A percentile compares a stretch with the other conserved stretches of the same genome.
Conservation (phyloP, 2,329 filamentous ascomycete species). For the Elsinoe ampelina region DNA sequence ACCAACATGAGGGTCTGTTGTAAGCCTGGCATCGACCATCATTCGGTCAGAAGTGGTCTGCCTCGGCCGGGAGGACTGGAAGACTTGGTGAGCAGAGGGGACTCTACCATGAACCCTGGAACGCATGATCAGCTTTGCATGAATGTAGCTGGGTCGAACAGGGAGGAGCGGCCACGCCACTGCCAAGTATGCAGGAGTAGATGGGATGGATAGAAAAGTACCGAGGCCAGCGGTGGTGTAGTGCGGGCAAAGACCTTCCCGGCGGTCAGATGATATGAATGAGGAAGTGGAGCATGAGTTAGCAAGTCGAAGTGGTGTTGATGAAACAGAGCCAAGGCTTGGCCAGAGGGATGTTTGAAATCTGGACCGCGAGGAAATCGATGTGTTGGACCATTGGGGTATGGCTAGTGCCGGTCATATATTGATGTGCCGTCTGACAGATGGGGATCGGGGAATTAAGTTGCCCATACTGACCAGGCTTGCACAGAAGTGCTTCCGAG, state of each 20-base stretch:
- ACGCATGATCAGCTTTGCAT: not conserved
- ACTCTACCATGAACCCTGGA: not conserved
- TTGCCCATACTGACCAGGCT: not conserved
- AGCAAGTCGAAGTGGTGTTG: not conserved
- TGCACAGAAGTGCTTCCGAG: not conserved
- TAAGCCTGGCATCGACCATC: not conserved
- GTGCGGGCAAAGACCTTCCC: not conserved
- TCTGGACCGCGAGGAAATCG: not conserved
- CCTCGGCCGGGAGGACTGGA: not conserved
- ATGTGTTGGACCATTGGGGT: not conserved
- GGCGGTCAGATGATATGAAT: not conserved
- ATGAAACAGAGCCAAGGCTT: slow-evolving; percentile 8
- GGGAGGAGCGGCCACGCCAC: not conserved
- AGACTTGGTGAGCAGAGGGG: not conserved
- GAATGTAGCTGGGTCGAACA: not conserved
- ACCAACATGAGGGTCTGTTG: not conserved
- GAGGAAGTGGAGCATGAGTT: not conserved
- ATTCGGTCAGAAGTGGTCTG: not conserved
- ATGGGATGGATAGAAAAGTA: not conserved
- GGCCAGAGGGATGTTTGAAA: not conserved
- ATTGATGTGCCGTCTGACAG: not conserved
- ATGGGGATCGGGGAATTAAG: not conserved
- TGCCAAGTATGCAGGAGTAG: not conserved
- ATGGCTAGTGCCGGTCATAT: not conserved
- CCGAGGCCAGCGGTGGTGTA: slow-evolving; percentile 2